Conservation (phyloP, 768 basidiomycete genomes). For the Hygrophoropsis aurantiaca region DNA sequence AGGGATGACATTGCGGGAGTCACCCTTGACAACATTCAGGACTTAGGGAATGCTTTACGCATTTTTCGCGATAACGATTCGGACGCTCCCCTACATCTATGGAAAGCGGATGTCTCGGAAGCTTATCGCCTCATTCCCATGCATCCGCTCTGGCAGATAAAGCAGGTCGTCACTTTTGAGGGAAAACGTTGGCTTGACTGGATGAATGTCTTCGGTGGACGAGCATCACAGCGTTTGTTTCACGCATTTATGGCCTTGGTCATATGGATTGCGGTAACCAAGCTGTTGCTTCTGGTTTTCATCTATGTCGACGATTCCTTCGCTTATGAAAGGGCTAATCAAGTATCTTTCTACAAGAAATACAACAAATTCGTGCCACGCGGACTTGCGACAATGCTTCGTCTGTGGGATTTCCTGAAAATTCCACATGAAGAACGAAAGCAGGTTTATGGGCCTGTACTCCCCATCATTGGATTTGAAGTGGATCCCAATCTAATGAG, state of each 20-base stretch:
- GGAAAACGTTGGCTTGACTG: constrained; percentile 21
- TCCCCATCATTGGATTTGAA: constrained; percentile 38
- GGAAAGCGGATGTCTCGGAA: constrained; percentile 37
- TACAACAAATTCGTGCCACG: constrained; percentile 18
- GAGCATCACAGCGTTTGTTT: constrained; percentile 20
- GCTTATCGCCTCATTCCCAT: constrained; percentile 38
- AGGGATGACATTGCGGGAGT: constrained; percentile 18
- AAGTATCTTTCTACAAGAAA: constrained; percentile 18
- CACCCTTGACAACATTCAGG: constrained; percentile 34
- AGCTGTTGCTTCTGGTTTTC: constrained; percentile 1
- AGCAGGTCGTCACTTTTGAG: constrained; percentile 32
- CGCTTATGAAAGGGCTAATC: constrained; percentile 28
- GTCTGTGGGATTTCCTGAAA: constrained; percentile 28
- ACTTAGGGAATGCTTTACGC: constrained; percentile 20
- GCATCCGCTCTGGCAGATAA: constrained; percentile 41
- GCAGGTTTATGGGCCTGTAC: constrained; percentile 21
- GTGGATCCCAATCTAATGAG: constrained; percentile 27
- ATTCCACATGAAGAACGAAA: constrained; percentile 31
- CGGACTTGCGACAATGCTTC: constrained; percentile 22
- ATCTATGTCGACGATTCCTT: constrained; percentile 27
- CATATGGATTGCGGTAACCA: constrained; percentile 23
- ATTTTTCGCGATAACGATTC: rapidly evolving
- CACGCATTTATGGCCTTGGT: constrained; percentile 32
- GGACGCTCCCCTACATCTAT: constrained; percentile 15
- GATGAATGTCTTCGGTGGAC: constrained; percentile 22